A percentile compares a stretch with the other conserved stretches of the same genome.
Conservation (phyloP, 805 yeast species). For the Komagataella pseudopastoris region DNA sequence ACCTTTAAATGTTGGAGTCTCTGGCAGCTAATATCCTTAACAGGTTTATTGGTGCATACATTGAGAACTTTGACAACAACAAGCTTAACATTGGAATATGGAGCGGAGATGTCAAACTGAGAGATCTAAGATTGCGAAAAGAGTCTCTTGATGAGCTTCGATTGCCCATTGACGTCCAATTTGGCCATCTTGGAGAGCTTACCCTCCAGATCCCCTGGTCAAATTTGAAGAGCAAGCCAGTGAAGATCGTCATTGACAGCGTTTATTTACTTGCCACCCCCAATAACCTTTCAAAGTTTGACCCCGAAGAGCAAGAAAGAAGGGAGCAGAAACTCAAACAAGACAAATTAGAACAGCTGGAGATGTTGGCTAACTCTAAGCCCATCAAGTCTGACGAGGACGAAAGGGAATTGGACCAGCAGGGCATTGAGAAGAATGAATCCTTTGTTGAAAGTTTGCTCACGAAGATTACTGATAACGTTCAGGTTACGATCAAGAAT, state of each 20-base stretch:
- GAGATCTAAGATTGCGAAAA: conserved; percentile 64
- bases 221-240: conserved; percentile 84
- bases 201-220: conserved; percentile 96
- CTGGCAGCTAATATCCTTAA: conserved; percentile 51
- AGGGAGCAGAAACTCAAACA: conserved; percentile 50
- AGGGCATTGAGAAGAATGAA: conserved; percentile 37
- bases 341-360: conserved; percentile 54
- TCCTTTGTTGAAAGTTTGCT: conserved; percentile 77
- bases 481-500: conserved; percentile 81
- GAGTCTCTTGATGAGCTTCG: conserved; percentile 83
- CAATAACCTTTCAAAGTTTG: conserved; percentile 38
- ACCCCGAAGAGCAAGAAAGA: conserved; percentile 43
- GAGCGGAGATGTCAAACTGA: conserved; percentile 90
- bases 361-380: conserved; percentile 40
- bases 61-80: conserved; percentile 91
- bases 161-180: conserved; percentile 75
- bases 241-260: conserved; percentile 74
- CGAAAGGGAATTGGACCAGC: conserved; percentile 5
- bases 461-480: conserved; percentile 83
- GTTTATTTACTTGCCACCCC: conserved; percentile 78
- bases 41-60: conserved; percentile 56
- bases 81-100: conserved; percentile 93
- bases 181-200: conserved; percentile 83
- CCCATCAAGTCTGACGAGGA: conserved; percentile 16
- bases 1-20: conserved; percentile 41